Evolutionary conservation across 2,329 filamentous ascomycete genomes (phyloP).

Genomic region (Biscogniauxia marginata): DNA sequence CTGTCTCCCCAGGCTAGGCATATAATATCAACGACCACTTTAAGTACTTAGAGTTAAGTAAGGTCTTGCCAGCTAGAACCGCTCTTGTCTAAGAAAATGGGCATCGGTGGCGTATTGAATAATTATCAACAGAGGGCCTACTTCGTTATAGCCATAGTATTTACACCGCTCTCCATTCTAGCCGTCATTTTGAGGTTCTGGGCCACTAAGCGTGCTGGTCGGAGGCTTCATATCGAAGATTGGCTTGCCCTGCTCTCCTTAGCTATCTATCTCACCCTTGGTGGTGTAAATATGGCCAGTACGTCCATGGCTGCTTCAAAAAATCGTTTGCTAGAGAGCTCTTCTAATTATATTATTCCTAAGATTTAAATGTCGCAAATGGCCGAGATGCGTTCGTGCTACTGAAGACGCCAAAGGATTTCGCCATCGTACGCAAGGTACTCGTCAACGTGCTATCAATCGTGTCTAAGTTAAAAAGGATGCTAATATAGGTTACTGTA

Average conservation of each 20-base stretch:
- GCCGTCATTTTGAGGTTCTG: constrained; percentile 6
- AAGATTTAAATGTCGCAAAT: constrained; percentile 1
- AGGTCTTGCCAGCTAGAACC: too few relatives aligned
- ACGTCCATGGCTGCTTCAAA: not conserved
- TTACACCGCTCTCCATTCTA: constrained; percentile 1
- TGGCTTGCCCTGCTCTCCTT: constrained; percentile 5
- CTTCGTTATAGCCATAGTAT: constrained; percentile 1
- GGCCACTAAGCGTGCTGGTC: constrained; percentile 1
- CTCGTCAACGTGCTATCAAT: too few relatives aligned
- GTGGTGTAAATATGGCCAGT: not conserved
- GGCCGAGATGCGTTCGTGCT: constrained; percentile 1
- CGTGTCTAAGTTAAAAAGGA: too few relatives aligned
- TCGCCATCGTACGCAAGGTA: constrained; percentile 5
- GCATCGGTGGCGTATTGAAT: not conserved
- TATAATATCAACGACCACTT: too few relatives aligned
- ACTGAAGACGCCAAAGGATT: constrained; percentile 3
- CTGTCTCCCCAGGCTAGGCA: too few relatives aligned
- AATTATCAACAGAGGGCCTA: not conserved
- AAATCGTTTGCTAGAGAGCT: too few relatives aligned
- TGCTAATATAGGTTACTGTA: too few relatives aligned
- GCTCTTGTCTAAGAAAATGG: too few relatives aligned
- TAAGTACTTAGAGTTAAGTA: too few relatives aligned
- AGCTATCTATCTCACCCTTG: not conserved
- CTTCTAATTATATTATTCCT: too few relatives aligned
- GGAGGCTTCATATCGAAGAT: constrained; percentile 4